These are phyloP conservation scores for Aspergillus thermomutatus DNA, from an alignment of 2,329 filamentous ascomycete species.

Conservation along the genomic window DNA sequence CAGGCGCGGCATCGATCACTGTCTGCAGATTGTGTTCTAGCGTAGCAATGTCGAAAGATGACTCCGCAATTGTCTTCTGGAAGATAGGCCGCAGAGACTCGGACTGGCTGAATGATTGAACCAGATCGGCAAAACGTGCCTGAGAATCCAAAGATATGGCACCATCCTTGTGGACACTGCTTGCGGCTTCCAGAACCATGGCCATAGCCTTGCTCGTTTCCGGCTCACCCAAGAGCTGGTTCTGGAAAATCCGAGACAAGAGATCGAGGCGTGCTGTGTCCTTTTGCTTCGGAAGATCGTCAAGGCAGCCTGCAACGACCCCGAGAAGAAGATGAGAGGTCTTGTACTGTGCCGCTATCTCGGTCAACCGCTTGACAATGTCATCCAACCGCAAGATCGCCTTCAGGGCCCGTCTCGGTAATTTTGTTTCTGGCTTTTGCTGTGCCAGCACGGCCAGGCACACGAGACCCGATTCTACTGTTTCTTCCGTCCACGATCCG, in stretches of 20 bases:
- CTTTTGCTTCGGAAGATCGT: conserved; percentile 30
- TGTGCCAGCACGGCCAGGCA: conserved; percentile 80
- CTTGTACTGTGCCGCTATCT: conserved; percentile 32
- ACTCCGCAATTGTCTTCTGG: conserved; percentile 62
- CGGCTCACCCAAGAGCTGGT: conserved; percentile 28
- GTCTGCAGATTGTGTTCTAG: conserved; percentile 73
- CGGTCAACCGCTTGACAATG: conserved; percentile 29
- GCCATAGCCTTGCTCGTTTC: conserved; percentile 30
- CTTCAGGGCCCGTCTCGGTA: conserved; percentile 68
- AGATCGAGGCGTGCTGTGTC: conserved; percentile 45
- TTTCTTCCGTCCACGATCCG: conserved; percentile 71
- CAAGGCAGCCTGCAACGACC: conserved; percentile 34
- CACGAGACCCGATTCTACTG: conserved; percentile 68
- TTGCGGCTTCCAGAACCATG: conserved; percentile 32
- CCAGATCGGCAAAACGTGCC: conserved; percentile 61
- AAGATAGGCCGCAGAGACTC: conserved; percentile 62
- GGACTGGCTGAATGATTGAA: conserved; percentile 65
- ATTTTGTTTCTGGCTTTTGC: conserved; percentile 65
- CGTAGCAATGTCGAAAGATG: conserved; percentile 68
- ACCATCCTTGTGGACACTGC: conserved; percentile 47
- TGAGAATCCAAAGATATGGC: conserved; percentile 48
- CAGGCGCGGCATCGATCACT: conserved; percentile 58
- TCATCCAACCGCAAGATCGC: conserved; percentile 35
- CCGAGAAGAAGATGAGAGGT: conserved; percentile 35
- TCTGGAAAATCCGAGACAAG: conserved; percentile 36